phyloP scores from a whole-genome alignment of 441 rosid genomes.

The Metrosideros polymorpha region DNA sequence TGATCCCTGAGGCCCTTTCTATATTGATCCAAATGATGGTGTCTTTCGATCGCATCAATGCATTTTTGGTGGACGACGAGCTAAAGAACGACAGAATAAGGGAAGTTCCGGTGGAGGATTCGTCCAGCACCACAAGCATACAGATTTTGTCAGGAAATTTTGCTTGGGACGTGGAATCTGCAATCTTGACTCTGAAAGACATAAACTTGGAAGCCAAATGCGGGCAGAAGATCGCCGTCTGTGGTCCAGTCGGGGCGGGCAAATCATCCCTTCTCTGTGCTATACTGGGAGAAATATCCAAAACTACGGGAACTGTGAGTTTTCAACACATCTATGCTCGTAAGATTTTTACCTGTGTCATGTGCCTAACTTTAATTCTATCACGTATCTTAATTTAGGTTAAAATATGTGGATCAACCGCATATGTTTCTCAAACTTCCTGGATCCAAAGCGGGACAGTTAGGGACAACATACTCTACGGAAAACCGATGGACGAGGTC shows the following conservation, averaged over 20 bases:
- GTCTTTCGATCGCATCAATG: constrained; percentile 60
- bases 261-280: constrained; percentile 76
- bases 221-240: constrained; percentile 66
- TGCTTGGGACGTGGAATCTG: constrained; percentile 63
- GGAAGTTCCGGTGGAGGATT: constrained; percentile 8
- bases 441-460: constrained; percentile 94
- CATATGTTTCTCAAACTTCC: constrained; percentile 84
- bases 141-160: constrained; percentile 48
- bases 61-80: constrained; percentile 65
- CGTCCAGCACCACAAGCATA: constrained; percentile 19
- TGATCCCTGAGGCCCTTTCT: constrained; percentile 80
- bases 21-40: constrained; percentile 70
- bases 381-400: constrained; percentile 25
- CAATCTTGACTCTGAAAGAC: constrained; percentile 27
- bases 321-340: neutral
- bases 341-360: neutral
- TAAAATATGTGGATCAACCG: constrained; percentile 43
- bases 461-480: constrained; percentile 70
- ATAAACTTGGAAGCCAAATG: constrained; percentile 32
- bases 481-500: constrained; percentile 55
- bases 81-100: constrained; percentile 27
- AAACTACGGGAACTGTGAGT: constrained; percentile 69
- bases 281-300: constrained; percentile 75
- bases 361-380: neutral
- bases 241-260: constrained; percentile 87